phyloP scores from a whole-genome alignment of 768 basidiomycete genomes.

The Leucocoprinus birnbaumii region DNA sequence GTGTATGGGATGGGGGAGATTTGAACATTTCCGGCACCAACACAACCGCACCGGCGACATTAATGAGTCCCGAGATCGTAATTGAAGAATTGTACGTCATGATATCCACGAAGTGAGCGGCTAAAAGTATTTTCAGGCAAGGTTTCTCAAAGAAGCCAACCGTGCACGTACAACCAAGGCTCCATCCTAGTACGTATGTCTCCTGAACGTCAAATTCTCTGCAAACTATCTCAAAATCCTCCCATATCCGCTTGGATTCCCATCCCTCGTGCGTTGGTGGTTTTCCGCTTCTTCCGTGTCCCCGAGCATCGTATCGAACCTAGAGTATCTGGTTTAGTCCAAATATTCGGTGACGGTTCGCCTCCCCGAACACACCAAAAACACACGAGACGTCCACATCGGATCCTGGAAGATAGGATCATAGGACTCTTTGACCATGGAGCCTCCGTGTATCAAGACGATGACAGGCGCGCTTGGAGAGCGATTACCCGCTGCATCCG shows the following conservation, averaged over 20 bases:
- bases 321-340: neutral
- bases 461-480: slow-evolving; percentile 24
- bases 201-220: slow-evolving; percentile 23
- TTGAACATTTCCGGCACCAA: neutral
- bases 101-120: slow-evolving; percentile 12
- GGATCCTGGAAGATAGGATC: slow-evolving; percentile 30
- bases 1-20: neutral
- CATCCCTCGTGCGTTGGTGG: slow-evolving; percentile 22
- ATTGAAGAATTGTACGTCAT: slow-evolving; percentile 21
- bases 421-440: slow-evolving; percentile 24
- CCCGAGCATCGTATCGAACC: slow-evolving; percentile 27
- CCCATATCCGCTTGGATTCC: slow-evolving; percentile 24
- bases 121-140: neutral
- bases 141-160: too few species aligned
- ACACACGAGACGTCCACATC: slow-evolving; percentile 17
- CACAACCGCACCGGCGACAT: slow-evolving; percentile 15
- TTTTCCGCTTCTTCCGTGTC: slow-evolving; percentile 29
- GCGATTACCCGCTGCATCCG: slow-evolving; percentile 28
- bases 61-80: slow-evolving; percentile 25
- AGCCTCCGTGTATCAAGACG: slow-evolving; percentile 34
- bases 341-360: too few species aligned
- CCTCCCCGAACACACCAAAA: slow-evolving; percentile 20
- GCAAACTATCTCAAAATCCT: slow-evolving; percentile 29
- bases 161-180: slow-evolving; percentile 9
- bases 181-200: slow-evolving; percentile 33